Base-by-base conservation (phyloP, 805 yeast species). In the Saccharomyces paradoxus region DNA sequence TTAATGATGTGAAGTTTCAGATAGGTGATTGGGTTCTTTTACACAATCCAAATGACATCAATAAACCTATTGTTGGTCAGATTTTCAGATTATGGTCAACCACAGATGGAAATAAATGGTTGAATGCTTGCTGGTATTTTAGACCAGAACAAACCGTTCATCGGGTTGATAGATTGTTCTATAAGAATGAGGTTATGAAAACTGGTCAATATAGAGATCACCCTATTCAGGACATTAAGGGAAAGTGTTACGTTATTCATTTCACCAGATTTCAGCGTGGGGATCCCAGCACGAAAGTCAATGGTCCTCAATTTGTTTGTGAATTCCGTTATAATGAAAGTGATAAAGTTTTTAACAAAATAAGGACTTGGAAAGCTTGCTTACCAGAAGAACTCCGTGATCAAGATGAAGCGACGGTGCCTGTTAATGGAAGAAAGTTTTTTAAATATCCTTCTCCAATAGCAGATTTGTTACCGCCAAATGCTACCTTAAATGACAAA, bases 141-240 rank as follows among this genome's bases (percentile, higher is more conserved):
- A 82, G 98, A 61, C 97, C 99, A 0, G 98, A 94, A 69, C 97
- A 95, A 77, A 94, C 99, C 0, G 96, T 94, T 48, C 99, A 94
- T 70, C 81, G 95, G 62, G 86, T 79, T 48, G 98, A 94, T 71
- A 78, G 96, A 64, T 73, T 90, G 54, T 94, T 94, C 69, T 89
- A 87, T 72, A 89, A 86, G 62, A 91, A 94, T 67, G 99, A 94
- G 73, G 98, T 94, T 44, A 89, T 92, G 70, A 94, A 94, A 71
- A 87, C 97, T 1, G 97, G 97, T 49, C 97, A 91, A 74, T 94
- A 92, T 73, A 81, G 97, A 68, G 97, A 94, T 70, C 98, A 94
- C 70, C 73, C 83, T 50, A 89, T 87, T 8, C 87, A 83, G 57
- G 97, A 92, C 67, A 84, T 94, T 54, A 79, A 89, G 49, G 96